Conservation (phyloP, 2,329 filamentous ascomycete species). For the Epichloe glyceriae region DNA sequence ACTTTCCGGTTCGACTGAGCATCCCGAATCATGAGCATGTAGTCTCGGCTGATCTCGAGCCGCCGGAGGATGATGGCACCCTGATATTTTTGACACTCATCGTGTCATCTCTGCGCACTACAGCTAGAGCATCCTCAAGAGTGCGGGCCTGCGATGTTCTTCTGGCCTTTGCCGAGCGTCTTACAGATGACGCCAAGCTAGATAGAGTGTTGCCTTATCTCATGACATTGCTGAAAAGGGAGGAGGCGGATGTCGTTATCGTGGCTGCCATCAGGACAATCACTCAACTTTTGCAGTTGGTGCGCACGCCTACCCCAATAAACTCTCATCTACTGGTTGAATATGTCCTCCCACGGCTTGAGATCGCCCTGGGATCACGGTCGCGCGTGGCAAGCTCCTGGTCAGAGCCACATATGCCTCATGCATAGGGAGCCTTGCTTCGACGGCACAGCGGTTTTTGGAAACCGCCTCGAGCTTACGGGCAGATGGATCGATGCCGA, state of each 20-base stretch:
- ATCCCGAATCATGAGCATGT: conserved; percentile 74
- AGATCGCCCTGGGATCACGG: conserved; percentile 35
- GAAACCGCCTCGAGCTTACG: conserved; percentile 83
- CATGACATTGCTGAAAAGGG: conserved; percentile 60
- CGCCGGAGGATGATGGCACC: conserved; percentile 71
- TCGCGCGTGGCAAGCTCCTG: conserved; percentile 43
- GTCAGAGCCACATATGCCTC: conserved; percentile 88
- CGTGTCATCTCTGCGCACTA: conserved; percentile 78
- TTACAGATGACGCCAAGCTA: conserved; percentile 91
- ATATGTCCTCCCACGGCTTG: conserved; percentile 53
- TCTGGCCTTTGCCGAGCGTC: conserved; percentile 75
- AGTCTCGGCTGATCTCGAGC: conserved; percentile 45
- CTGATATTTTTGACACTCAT: conserved; percentile 84
- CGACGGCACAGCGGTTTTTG: conserved; percentile 71
- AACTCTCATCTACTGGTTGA: conserved; percentile 58
- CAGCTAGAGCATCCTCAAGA: conserved; percentile 74
- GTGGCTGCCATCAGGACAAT: conserved; percentile 76
- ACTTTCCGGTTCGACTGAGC: conserved; percentile 74
- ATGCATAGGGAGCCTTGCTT: conserved; percentile 77
- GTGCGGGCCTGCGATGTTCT: conserved; percentile 84
- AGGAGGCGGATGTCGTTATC: conserved; percentile 72
- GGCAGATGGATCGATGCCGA: conserved; percentile 68
- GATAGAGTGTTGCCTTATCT: conserved; percentile 88
- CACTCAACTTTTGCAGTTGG: conserved; percentile 76
- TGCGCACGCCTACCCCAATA: conserved; percentile 72